phyloP scores from a whole-genome alignment of 352 stramenopile genomes.

The Phytophthora pini region DNA sequence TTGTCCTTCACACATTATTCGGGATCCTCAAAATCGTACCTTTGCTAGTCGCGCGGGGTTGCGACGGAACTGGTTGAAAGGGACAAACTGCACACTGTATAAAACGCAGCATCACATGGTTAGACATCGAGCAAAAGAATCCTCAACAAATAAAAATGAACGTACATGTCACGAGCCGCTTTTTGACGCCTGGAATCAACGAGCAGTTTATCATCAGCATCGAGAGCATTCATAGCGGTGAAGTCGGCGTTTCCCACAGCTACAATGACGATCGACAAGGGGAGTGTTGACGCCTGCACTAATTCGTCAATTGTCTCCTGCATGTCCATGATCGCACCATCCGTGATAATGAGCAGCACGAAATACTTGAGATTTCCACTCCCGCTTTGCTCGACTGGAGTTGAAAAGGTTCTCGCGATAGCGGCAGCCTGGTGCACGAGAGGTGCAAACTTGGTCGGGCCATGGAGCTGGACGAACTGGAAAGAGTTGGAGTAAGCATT shows the following conservation, averaged over 20 bases:
- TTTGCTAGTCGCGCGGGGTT: conserved; percentile 68
- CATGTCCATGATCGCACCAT: conserved; percentile 85
- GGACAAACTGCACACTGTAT: conserved; percentile 79
- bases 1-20: not conserved
- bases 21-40: conserved; percentile 14
- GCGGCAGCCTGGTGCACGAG: conserved; percentile 69
- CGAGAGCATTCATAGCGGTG: conserved; percentile 66
- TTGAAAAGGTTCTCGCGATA: conserved; percentile 65
- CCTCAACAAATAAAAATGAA: conserved; percentile 17
- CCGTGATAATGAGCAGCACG: conserved; percentile 75
- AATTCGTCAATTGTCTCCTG: conserved; percentile 75
- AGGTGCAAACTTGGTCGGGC: conserved; percentile 83
- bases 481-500: conserved; percentile 71
- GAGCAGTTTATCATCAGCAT: conserved; percentile 69
- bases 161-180: conserved; percentile 73
- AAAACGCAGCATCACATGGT: conserved; percentile 1
- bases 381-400: conserved; percentile 24
- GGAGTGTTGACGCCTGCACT: conserved; percentile 65
- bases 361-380: conserved; percentile 72
- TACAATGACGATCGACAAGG: conserved; percentile 85
- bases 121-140: not conserved
- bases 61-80: conserved; percentile 73
- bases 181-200: conserved; percentile 41
- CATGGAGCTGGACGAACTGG: conserved; percentile 69
- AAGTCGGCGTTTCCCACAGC: conserved; percentile 83